Conservation (phyloP, 108 stramenopile genomes). For the Cyclotella distinguenda region DNA sequence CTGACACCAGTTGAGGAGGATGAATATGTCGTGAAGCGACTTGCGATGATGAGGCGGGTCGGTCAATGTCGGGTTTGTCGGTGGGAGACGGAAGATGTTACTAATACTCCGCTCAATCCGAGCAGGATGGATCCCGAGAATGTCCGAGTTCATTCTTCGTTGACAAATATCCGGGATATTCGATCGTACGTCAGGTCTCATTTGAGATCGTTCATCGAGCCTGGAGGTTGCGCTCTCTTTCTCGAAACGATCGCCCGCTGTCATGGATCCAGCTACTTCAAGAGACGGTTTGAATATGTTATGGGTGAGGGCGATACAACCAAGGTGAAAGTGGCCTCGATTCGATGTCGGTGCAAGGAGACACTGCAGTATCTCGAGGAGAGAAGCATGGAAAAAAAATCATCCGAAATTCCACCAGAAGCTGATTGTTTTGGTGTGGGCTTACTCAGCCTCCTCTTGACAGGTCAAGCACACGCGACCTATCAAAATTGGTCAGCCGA, state of each 20-base stretch:
- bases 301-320: background rate
- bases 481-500: constrained; percentile 64
- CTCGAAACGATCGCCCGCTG: constrained; percentile 75
- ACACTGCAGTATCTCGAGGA: constrained; percentile 19
- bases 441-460: constrained; percentile 69
- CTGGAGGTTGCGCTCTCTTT: constrained; percentile 80
- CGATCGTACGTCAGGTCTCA: constrained; percentile 62
- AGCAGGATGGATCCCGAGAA: constrained; percentile 42
- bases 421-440: constrained; percentile 60
- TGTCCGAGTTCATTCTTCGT: constrained; percentile 51
- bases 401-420: constrained; percentile 37
- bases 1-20: constrained; percentile 27
- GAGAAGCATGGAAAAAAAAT: constrained; percentile 22
- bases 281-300: constrained; percentile 31
- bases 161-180: constrained; percentile 66
- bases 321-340: background rate
- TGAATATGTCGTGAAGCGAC: constrained; percentile 12
- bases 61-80: constrained; percentile 65
- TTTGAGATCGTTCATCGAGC: constrained; percentile 55
- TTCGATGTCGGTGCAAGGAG: constrained; percentile 32
- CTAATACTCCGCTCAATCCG: constrained; percentile 23
- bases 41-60: constrained; percentile 27
- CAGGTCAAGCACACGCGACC: constrained; percentile 47
- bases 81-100: constrained; percentile 57
- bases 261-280: constrained; percentile 43